A percentile compares a stretch with the other conserved stretches of the same genome.
Conservation (phyloP, 352 stramenopile genomes). For the Phytophthora podocarpi region DNA sequence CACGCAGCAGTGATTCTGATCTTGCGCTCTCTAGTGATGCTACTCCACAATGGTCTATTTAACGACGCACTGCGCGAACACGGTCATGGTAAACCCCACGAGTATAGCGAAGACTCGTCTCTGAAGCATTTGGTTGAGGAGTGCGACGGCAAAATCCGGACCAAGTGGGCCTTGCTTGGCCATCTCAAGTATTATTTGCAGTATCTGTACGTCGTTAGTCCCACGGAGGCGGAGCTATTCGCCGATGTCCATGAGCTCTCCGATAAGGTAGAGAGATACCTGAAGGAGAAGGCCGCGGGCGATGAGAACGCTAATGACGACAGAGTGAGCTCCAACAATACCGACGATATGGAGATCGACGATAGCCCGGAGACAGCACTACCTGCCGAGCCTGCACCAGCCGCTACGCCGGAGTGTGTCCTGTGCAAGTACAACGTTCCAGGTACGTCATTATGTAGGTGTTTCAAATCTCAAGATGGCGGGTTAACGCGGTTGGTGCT, state of each 20-base stretch:
- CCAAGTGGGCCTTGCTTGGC: constrained; percentile 54
- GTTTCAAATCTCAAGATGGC: background rate
- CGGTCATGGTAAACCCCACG: constrained; percentile 17
- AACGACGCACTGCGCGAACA: constrained; percentile 38
- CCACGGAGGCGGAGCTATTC: constrained; percentile 70
- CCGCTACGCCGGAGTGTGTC: constrained; percentile 46
- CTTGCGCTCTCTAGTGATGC: constrained; percentile 55
- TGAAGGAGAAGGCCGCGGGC: constrained; percentile 23
- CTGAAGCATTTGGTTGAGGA: constrained; percentile 43
- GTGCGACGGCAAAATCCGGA: constrained; percentile 54
- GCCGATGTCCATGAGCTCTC: constrained; percentile 56
- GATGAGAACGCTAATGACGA: constrained; percentile 17
- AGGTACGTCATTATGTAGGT: constrained; percentile 29
- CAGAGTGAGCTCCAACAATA: constrained; percentile 15
- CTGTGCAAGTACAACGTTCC: constrained; percentile 84
- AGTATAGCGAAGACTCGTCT: constrained; percentile 25
- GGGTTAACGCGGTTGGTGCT: background rate
- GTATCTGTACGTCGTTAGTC: constrained; percentile 74
- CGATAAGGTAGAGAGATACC: constrained; percentile 44
- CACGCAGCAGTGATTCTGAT: constrained; percentile 64
- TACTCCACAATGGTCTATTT: constrained; percentile 69
- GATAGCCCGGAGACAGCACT: constrained; percentile 11
- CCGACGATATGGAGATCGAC: constrained; percentile 30
- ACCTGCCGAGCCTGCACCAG: constrained; percentile 12
- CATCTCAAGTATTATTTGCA: constrained; percentile 79